A percentile compares a stretch with the other conserved stretches of the same genome.
Conservation (phyloP, 225 moss, liverwort and hornwort genomes). For the Lunularia cruciata region DNA sequence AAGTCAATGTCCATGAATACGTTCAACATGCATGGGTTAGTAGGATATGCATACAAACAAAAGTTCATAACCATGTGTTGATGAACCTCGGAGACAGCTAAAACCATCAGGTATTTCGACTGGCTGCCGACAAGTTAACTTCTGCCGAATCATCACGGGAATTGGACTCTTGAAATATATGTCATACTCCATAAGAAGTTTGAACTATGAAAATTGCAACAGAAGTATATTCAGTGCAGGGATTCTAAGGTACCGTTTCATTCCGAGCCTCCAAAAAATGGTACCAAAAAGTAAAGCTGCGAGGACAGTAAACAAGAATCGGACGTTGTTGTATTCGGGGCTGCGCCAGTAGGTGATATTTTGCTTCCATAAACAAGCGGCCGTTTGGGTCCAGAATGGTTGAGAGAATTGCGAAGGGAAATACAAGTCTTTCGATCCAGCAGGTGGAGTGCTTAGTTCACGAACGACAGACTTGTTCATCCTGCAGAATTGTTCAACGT, state of each 20-base stretch:
- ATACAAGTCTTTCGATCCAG: conserved; percentile 38
- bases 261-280: conserved; percentile 71
- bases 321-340: conserved; percentile 74
- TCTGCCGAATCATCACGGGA: no score
- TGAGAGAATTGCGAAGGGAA: conserved; percentile 61
- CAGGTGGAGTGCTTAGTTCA: conserved; percentile 44
- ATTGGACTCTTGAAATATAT: no score
- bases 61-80: no score
- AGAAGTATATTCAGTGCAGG: background rate
- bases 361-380: conserved; percentile 77
- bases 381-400: conserved; percentile 48
- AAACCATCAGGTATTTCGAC: no score
- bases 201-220: background rate
- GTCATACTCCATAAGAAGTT: background rate
- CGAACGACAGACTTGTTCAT: conserved; percentile 54
- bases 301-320: conserved; percentile 61
- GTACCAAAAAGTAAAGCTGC: conserved; percentile 65
- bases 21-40: no score
- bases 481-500: conserved; percentile 35
- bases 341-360: conserved; percentile 79
- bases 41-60: no score
- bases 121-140: no score
- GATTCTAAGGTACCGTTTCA: conserved; percentile 41
- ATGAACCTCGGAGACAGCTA: no score
- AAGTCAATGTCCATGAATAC: no score